Evolutionary conservation across 768 basidiomycete species (phyloP).

Genomic region (Auricularia sp.): DNA sequence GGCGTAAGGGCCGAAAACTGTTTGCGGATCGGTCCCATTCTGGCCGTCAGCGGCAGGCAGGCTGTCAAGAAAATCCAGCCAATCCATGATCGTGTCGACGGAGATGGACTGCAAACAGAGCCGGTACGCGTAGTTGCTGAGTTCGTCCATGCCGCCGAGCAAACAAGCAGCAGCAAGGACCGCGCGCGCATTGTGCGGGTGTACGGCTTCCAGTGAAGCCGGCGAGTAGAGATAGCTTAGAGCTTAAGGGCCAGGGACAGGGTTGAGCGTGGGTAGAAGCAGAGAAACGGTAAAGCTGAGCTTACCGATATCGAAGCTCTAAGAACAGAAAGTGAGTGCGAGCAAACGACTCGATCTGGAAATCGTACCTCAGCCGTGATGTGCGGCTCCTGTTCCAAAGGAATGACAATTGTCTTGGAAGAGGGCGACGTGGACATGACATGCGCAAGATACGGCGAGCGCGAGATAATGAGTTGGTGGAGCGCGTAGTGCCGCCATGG

Average conservation of each 20-base stretch:
- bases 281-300: conserved; percentile 4
- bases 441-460: conserved; percentile 80
- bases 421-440: conserved; percentile 71
- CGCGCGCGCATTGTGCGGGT: conserved; percentile 70
- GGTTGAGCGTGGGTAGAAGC: conserved; percentile 5
- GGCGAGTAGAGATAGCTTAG: conserved; percentile 76
- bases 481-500: conserved; percentile 42
- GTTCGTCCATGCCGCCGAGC: conserved; percentile 79
- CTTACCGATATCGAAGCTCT: conserved; percentile 72
- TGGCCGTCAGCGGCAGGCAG: conserved; percentile 29
- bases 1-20: conserved; percentile 72
- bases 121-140: conserved; percentile 70
- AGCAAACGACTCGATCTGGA: conserved; percentile 2
- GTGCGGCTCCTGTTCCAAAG: conserved; percentile 69
- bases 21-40: conserved; percentile 34
- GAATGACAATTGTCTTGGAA: conserved; percentile 55
- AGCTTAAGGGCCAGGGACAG: conserved; percentile 30
- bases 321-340: conserved; percentile 13
- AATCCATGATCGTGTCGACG: conserved; percentile 61
- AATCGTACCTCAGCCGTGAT: conserved; percentile 71
- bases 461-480: conserved; percentile 78
- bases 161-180: conserved; percentile 79
- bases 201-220: conserved; percentile 55
- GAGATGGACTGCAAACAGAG: conserved; percentile 67
- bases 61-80: conserved; percentile 67